Conservation (phyloP, 2,329 filamentous ascomycete genomes). For the Sporothrix brunneoviolacea region DNA sequence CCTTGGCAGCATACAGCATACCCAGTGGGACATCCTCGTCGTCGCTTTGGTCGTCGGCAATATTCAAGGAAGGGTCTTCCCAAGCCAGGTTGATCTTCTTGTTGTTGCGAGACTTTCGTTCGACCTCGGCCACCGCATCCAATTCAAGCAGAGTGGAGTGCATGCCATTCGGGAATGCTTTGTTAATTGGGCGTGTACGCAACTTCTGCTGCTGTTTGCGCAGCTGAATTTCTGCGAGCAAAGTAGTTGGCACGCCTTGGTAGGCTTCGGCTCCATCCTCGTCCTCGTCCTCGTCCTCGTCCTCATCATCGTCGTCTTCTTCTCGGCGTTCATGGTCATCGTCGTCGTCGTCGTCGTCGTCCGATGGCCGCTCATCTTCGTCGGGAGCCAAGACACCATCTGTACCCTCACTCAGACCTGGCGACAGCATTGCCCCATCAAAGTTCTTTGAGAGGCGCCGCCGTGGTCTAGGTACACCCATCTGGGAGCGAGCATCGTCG, state of each 20-base stretch:
- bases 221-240: slow-evolving; percentile 85
- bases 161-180: slow-evolving; percentile 65
- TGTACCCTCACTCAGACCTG: background rate
- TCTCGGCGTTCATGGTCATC: slow-evolving; percentile 34
- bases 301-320: slow-evolving; percentile 33
- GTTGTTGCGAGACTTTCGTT: slow-evolving; percentile 65
- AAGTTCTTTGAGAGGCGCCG: slow-evolving; percentile 17
- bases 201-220: slow-evolving; percentile 83
- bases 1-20: slow-evolving; percentile 62
- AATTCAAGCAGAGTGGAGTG: slow-evolving; percentile 85
- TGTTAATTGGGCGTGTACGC: slow-evolving; percentile 63
- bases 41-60: slow-evolving; percentile 50
- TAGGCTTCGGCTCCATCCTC: slow-evolving; percentile 45
- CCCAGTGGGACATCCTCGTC: slow-evolving; percentile 88
- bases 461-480: slow-evolving; percentile 13
- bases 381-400: slow-evolving; percentile 12
- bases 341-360: slow-evolving; percentile 35
- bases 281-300: slow-evolving; percentile 39
- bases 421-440: slow-evolving; percentile 5
- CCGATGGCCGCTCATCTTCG: slow-evolving; percentile 23
- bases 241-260: slow-evolving; percentile 73
- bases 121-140: slow-evolving; percentile 81
- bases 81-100: slow-evolving; percentile 83
- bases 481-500: slow-evolving; percentile 14
- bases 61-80: slow-evolving; percentile 60